A percentile compares a stretch with the other conserved stretches of the same genome.
These are phyloP conservation scores for Colletotrichum neosansevieriae DNA, from an alignment of 2,329 filamentous ascomycete genomes.

Conservation along the genomic window DNA sequence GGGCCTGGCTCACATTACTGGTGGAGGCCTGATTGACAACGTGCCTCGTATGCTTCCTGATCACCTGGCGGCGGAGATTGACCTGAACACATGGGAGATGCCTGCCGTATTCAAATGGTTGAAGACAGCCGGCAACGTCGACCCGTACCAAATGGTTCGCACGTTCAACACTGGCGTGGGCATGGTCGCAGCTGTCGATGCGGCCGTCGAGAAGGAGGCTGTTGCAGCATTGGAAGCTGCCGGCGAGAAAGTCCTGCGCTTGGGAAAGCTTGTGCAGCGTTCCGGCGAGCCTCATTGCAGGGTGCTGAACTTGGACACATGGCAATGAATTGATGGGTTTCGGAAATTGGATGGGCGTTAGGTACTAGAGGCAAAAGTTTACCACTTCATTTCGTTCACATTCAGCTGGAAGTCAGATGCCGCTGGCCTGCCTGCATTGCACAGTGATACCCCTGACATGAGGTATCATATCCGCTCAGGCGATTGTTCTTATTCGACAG, in stretches of 20 bases:
- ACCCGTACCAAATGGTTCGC: conserved; percentile 83
- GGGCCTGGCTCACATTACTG: conserved; percentile 96
- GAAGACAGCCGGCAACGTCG: conserved; percentile 78
- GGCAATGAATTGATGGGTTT: conserved; percentile 45
- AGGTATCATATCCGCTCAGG: no score
- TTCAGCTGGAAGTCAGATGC: background rate
- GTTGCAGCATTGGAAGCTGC: conserved; percentile 69
- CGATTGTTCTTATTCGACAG: no score
- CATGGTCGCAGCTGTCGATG: conserved; percentile 88
- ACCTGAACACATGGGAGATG: conserved; percentile 80
- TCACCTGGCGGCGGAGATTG: conserved; percentile 82
- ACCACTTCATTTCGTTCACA: background rate
- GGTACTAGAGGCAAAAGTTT: conserved; percentile 11
- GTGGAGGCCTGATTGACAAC: conserved; percentile 92
- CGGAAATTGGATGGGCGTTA: conserved; percentile 17
- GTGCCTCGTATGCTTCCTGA: conserved; percentile 91
- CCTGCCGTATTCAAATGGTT: conserved; percentile 90
- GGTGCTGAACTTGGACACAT: conserved; percentile 67
- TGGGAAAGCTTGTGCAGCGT: conserved; percentile 78
- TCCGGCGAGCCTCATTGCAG: conserved; percentile 57
- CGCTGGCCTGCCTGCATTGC: no score
- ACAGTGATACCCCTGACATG: no score
- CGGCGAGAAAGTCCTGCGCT: conserved; percentile 81
- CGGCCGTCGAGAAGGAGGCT: conserved; percentile 72
- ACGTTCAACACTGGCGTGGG: conserved; percentile 96